A percentile compares a stretch with the other conserved stretches of the same genome.
Conservation (phyloP, 2,329 filamentous ascomycete genomes). For the Cytospora piceicola region DNA sequence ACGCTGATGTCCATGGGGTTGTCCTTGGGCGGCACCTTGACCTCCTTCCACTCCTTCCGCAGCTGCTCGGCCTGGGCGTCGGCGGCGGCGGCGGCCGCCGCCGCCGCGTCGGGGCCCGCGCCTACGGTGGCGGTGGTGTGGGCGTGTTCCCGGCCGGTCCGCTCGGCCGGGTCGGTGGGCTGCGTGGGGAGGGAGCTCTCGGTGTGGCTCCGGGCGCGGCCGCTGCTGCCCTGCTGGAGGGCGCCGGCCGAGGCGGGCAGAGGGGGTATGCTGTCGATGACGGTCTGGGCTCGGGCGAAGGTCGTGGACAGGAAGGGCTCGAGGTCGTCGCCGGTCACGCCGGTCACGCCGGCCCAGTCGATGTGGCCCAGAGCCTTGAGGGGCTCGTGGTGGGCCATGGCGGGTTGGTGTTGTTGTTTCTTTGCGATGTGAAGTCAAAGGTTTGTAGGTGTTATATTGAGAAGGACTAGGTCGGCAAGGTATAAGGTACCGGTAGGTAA, state of each 20-base stretch:
- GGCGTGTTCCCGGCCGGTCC: constrained; percentile 46
- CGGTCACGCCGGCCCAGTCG: constrained; percentile 51
- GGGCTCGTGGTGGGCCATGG: constrained; percentile 64
- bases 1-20: constrained; percentile 78
- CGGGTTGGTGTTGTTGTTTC: no score
- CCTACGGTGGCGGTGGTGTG: constrained; percentile 25
- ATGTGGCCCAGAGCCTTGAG: constrained; percentile 60
- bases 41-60: constrained; percentile 85
- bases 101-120: neutral
- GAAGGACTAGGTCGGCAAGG: no score
- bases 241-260: constrained; percentile 52
- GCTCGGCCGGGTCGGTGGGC: constrained; percentile 55
- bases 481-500: no score
- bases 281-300: constrained; percentile 69
- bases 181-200: constrained; percentile 53
- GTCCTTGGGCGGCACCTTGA: constrained; percentile 71
- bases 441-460: no score
- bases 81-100: constrained; percentile 45
- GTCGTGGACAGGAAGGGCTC: constrained; percentile 59
- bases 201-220: constrained; percentile 54
- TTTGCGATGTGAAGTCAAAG: no score
- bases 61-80: constrained; percentile 50
- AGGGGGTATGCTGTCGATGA: constrained; percentile 75
- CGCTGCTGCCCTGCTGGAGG: constrained; percentile 52
- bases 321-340: constrained; percentile 51